phyloP scores from a whole-genome alignment of 1,284 basidiomycete species.

The Tilletia indica region DNA sequence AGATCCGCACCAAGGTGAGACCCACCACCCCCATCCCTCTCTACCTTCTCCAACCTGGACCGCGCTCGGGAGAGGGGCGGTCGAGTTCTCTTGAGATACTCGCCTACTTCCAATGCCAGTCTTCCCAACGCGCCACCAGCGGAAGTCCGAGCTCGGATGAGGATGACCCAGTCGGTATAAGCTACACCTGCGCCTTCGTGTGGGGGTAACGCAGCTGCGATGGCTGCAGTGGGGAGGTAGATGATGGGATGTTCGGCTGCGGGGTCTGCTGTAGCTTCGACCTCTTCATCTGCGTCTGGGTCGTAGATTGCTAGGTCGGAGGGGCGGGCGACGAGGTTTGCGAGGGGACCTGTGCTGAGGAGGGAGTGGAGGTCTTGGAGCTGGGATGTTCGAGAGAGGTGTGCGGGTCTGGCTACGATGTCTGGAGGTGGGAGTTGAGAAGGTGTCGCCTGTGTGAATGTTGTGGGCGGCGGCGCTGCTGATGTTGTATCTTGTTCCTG shows the following conservation, averaged over 20 bases:
- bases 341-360: neutral
- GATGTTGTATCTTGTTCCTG: neutral
- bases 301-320: neutral
- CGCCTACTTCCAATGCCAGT: neutral
- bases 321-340: neutral
- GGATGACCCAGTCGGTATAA: constrained; percentile 13
- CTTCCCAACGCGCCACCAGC: constrained; percentile 4
- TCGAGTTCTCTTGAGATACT: constrained; percentile 6
- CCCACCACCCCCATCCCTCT: no score
- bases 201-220: constrained; percentile 11
- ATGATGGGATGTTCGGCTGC: constrained; percentile 11
- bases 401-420: neutral
- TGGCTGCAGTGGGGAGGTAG: constrained; percentile 12
- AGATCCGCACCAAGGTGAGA: neutral
- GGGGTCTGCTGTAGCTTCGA: neutral
- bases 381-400: constrained; percentile 6
- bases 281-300: neutral
- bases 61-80: neutral
- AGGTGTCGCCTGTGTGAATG: neutral
- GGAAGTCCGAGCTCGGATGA: neutral
- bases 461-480: neutral
- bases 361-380: constrained; percentile 1
- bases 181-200: constrained; percentile 14
- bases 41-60: neutral
- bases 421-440: neutral